Conservation (phyloP, 108 stramenopile species). For the Cyclotella sp. region DNA sequence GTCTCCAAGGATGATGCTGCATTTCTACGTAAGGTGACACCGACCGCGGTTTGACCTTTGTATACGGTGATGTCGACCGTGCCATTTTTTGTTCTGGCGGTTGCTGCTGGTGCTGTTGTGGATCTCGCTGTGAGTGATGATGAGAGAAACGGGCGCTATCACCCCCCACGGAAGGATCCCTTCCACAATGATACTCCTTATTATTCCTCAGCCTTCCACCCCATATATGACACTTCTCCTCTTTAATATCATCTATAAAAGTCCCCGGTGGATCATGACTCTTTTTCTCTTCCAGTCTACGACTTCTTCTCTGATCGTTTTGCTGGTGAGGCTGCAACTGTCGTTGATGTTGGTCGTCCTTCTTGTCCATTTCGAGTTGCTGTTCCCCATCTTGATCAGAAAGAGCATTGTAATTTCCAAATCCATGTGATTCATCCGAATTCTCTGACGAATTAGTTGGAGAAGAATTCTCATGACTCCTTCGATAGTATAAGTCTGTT, state of each 20-base stretch:
- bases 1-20: background rate
- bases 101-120: background rate
- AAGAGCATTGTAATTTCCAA: too few relatives aligned
- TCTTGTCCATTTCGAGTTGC: background rate
- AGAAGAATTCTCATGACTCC: background rate
- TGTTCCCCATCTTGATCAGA: background rate
- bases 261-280: conserved; percentile 22
- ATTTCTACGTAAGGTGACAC: background rate
- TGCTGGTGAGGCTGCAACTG: conserved; percentile 9
- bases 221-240: background rate
- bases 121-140: background rate
- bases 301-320: background rate
- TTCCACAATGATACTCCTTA: background rate
- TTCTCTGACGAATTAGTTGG: background rate
- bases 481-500: conserved; percentile 1
- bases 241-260: conserved; percentile 7
- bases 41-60: background rate
- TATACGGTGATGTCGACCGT: background rate
- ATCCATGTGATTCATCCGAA: too few relatives aligned
- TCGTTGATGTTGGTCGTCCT: background rate
- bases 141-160: conserved; percentile 5
- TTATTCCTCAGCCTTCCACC: conserved; percentile 3
- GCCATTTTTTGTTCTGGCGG: background rate
- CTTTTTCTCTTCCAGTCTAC: background rate
- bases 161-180: conserved; percentile 6